A percentile compares a stretch with the other conserved stretches of the same genome.
phyloP scores from a whole-genome alignment of 1,139 yeast genomes.

The Debaryomyces subglobosus region DNA sequence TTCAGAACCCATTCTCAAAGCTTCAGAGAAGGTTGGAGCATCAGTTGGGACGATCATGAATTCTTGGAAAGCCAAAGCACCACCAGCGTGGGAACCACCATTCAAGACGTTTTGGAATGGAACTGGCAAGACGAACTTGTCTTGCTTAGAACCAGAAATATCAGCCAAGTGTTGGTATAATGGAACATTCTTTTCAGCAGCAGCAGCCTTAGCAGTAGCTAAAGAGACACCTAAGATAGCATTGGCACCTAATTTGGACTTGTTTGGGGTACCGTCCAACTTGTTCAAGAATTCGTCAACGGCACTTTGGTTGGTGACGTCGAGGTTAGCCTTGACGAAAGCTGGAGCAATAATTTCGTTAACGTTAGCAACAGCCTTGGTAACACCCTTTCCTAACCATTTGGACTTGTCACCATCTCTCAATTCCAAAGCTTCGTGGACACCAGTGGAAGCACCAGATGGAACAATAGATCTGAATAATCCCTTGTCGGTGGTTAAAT shows the following conservation, averaged over 20 bases:
- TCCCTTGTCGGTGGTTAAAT: conserved; percentile 78
- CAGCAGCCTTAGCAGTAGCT: conserved; percentile 87
- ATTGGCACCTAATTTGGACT: conserved; percentile 86
- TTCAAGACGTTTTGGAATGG: conserved; percentile 93
- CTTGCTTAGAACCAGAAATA: conserved; percentile 57
- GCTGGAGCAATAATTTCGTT: conserved; percentile 84
- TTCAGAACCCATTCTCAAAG: conserved; percentile 87
- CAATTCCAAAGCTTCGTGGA: conserved; percentile 86
- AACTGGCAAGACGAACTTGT: conserved; percentile 79
- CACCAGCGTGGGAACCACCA: conserved; percentile 98
- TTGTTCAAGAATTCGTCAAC: conserved; percentile 70
- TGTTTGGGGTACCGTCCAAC: conserved; percentile 87
- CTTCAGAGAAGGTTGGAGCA: conserved; percentile 81
- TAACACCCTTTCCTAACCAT: conserved; percentile 91
- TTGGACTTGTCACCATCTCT: conserved; percentile 87
- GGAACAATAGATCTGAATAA: conserved; percentile 86
- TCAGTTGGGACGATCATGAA: conserved; percentile 92
- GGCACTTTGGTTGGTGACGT: conserved; percentile 71
- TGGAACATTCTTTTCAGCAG: conserved; percentile 81
- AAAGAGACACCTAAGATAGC: conserved; percentile 88
- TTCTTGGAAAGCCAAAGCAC: conserved; percentile 92
- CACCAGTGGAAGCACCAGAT: conserved; percentile 91
- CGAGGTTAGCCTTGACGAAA: conserved; percentile 63
- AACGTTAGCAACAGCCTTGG: conserved; percentile 83
- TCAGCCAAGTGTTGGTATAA: conserved; percentile 78